Evolutionary conservation across 2,329 filamentous ascomycete genomes (phyloP).

Genomic region (Sarocladiaceae sp.): DNA sequence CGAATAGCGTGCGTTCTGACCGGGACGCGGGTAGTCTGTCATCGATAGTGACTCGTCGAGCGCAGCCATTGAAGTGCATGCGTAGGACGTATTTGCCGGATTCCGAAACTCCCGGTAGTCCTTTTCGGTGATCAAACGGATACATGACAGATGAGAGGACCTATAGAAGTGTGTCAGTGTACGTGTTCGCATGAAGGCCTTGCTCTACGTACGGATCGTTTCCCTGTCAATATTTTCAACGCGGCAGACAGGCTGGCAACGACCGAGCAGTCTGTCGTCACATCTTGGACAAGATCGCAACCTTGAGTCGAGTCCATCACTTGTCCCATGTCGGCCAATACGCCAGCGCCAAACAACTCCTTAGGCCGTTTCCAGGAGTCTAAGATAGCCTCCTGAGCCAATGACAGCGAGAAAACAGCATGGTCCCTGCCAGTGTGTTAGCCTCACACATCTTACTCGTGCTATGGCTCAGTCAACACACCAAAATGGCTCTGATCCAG

Average conservation of each 20-base stretch:
- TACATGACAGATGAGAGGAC: constrained; percentile 70
- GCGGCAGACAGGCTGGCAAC: constrained; percentile 90
- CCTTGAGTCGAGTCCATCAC: constrained; percentile 54
- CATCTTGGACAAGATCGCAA: constrained; percentile 88
- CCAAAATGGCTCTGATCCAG: constrained; percentile 56
- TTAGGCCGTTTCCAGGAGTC: constrained; percentile 75
- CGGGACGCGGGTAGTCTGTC: constrained; percentile 79
- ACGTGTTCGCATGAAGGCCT: not conserved
- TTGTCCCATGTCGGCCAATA: constrained; percentile 26
- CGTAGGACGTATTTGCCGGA: constrained; percentile 89
- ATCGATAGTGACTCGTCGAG: constrained; percentile 81
- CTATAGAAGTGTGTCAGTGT: constrained; percentile 32
- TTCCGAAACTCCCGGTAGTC: constrained; percentile 59
- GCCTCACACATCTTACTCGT: not conserved
- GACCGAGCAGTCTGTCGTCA: constrained; percentile 94
- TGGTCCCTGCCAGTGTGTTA: constrained; percentile 51
- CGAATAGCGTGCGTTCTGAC: constrained; percentile 73
- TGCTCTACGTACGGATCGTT: constrained; percentile 54
- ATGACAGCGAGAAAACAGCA: constrained; percentile 66
- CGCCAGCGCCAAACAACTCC: constrained; percentile 49
- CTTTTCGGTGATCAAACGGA: constrained; percentile 61
- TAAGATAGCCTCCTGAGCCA: constrained; percentile 71
- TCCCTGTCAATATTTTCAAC: constrained; percentile 63
- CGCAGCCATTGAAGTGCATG: constrained; percentile 95
- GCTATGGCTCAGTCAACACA: constrained; percentile 33